Percentiles rank a stretch among this genome's conserved stretches.
Conservation (phyloP, 1,284 basidiomycete species). For the Xerocomus minutiporus region DNA sequence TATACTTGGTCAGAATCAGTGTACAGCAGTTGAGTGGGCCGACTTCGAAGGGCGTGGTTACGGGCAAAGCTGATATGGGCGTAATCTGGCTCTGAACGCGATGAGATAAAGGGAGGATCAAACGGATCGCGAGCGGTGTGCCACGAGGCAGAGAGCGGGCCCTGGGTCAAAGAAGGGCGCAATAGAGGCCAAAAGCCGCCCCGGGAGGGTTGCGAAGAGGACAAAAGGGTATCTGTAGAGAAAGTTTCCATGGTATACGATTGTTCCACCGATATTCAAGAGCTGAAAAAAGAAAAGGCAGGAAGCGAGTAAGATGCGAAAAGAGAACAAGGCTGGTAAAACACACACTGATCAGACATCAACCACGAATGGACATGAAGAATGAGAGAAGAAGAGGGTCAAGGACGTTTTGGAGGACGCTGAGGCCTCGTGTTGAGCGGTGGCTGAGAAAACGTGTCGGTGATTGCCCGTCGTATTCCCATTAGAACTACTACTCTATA, state of each 20-base stretch:
- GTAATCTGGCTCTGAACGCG: conserved; percentile 10
- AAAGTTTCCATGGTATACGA: conserved; percentile 32
- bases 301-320: neutral
- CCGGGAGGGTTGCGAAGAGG: conserved; percentile 10
- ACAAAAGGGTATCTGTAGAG: conserved; percentile 28
- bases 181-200: conserved; percentile 10
- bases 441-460: conserved; percentile 37
- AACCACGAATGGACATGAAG: conserved; percentile 22
- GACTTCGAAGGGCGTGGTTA: conserved; percentile 13
- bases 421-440: conserved; percentile 30
- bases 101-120: conserved; percentile 24
- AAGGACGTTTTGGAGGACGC: conserved; percentile 10
- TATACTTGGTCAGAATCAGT: conserved; percentile 25
- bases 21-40: conserved; percentile 14
- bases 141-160: conserved; percentile 18
- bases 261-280: conserved; percentile 32
- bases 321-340: neutral
- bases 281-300: conserved; percentile 19
- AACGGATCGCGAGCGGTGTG: conserved; percentile 16
- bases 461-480: conserved; percentile 28
- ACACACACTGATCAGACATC: conserved; percentile 24
- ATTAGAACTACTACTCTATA: conserved; percentile 5
- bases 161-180: conserved; percentile 16
- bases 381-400: conserved; percentile 13
- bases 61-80: conserved; percentile 15